Evolutionary conservation across 129 eudicot genomes (phyloP).

Genomic region (Escallonia rubra): DNA sequence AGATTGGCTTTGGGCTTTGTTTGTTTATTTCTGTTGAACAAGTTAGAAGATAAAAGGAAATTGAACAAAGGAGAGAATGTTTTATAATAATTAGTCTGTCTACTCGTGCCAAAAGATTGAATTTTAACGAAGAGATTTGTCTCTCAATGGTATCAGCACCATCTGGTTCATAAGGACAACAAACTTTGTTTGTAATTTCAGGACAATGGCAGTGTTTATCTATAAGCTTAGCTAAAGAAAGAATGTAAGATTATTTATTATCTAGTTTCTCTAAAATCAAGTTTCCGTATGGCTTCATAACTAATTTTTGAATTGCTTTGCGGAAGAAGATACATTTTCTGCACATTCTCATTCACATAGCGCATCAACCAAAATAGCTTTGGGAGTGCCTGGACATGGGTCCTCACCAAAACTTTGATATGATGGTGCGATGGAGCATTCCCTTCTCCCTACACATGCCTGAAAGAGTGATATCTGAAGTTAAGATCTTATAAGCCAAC

Average conservation of each 20-base stretch:
- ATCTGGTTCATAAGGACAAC: not conserved
- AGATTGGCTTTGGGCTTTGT: no score
- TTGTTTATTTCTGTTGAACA: no score
- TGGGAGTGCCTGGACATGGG: conserved; percentile 54
- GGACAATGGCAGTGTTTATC: not conserved
- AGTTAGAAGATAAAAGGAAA: no score
- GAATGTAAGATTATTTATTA: not conserved
- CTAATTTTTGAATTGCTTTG: not conserved
- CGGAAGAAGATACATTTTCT: not conserved
- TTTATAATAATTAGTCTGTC: no score
- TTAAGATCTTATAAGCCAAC: not conserved
- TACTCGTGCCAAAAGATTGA: not conserved
- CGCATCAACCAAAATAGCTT: conserved; percentile 54
- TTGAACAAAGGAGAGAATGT: no score
- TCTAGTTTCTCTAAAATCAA: not conserved
- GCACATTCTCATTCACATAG: conserved; percentile 29
- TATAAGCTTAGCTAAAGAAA: not conserved
- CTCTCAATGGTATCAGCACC: not conserved
- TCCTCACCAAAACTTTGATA: conserved; percentile 35
- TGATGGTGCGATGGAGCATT: conserved; percentile 39
- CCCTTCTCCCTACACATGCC: conserved; percentile 60
- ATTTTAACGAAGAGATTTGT: not conserved
- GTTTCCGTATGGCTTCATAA: not conserved
- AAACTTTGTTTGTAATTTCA: not conserved
- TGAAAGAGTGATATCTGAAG: conserved; percentile 12